phyloP scores from a whole-genome alignment of 2,329 filamentous ascomycete genomes.

The Xylariaceae sp. region DNA sequence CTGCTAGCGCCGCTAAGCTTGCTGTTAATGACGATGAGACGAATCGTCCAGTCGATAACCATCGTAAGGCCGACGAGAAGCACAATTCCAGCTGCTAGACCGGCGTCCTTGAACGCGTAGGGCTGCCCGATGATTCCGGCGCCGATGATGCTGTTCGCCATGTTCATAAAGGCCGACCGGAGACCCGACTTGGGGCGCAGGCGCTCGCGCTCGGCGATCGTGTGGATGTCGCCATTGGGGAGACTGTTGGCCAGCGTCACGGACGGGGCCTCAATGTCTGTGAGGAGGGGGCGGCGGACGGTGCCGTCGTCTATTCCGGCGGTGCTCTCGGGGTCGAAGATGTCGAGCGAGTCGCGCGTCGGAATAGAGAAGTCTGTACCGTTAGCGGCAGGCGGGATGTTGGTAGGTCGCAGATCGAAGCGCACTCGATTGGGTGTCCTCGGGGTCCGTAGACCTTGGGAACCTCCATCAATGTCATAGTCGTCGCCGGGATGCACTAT shows the following conservation, averaged over 20 bases:
- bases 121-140: conserved; percentile 77
- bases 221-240: conserved; percentile 39
- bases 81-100: conserved; percentile 71
- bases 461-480: conserved; percentile 10
- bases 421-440: conserved; percentile 62
- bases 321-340: conserved; percentile 34
- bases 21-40: conserved; percentile 93
- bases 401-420: conserved; percentile 45
- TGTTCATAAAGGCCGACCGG: conserved; percentile 94
- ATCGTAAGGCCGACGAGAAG: conserved; percentile 75
- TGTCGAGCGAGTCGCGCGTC: conserved; percentile 30
- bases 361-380: conserved; percentile 11
- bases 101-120: conserved; percentile 92
- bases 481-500: conserved; percentile 25
- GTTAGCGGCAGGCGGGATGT: conserved; percentile 30
- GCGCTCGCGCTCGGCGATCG: conserved; percentile 51
- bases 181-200: conserved; percentile 76
- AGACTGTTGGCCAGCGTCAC: conserved; percentile 58
- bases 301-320: conserved; percentile 21
- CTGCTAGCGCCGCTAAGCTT: conserved; percentile 91
- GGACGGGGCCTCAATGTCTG: conserved; percentile 67
- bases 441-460: conserved; percentile 35
- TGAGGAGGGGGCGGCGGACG: conserved; percentile 60
- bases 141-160: conserved; percentile 97
- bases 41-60: conserved; percentile 94